phyloP scores from a whole-genome alignment of 805 yeast species.

The Pichia pseudocactophila region DNA sequence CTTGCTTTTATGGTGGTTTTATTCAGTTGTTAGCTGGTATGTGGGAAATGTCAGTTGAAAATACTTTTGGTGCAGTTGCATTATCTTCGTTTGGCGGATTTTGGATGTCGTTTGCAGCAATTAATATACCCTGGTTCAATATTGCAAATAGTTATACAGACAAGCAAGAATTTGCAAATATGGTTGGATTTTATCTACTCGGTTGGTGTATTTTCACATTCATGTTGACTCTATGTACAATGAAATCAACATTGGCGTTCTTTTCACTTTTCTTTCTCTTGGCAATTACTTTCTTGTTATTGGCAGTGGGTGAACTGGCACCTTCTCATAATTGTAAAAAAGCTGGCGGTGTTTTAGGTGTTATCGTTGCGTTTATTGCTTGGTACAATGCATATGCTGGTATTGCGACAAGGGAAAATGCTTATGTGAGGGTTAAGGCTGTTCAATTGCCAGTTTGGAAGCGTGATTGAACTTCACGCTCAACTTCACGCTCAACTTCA shows the following conservation, averaged over 20 bases:
- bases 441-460: constrained; percentile 22
- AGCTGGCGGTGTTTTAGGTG: constrained; percentile 62
- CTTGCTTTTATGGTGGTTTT: constrained; percentile 65
- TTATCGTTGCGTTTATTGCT: constrained; percentile 50
- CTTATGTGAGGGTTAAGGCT: constrained; percentile 39
- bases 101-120: constrained; percentile 70
- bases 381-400: constrained; percentile 72
- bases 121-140: constrained; percentile 49
- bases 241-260: constrained; percentile 47
- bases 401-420: constrained; percentile 53
- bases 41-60: constrained; percentile 66
- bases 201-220: constrained; percentile 63
- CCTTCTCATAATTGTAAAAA: constrained; percentile 29
- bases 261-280: constrained; percentile 44
- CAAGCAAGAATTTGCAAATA: constrained; percentile 37
- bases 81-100: constrained; percentile 59
- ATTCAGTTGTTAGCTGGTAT: constrained; percentile 66
- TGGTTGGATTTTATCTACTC: constrained; percentile 47
- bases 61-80: constrained; percentile 67
- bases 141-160: constrained; percentile 41
- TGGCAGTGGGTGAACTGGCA: constrained; percentile 45
- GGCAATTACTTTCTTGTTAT: constrained; percentile 44
- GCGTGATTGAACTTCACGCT: too few relatives aligned
- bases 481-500: too few relatives aligned
- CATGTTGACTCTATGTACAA: constrained; percentile 46